A percentile compares a stretch with the other conserved stretches of the same genome.
These are phyloP conservation scores for Termitomyces sp. DNA, from an alignment of 768 basidiomycete genomes.

Conservation along the genomic window DNA sequence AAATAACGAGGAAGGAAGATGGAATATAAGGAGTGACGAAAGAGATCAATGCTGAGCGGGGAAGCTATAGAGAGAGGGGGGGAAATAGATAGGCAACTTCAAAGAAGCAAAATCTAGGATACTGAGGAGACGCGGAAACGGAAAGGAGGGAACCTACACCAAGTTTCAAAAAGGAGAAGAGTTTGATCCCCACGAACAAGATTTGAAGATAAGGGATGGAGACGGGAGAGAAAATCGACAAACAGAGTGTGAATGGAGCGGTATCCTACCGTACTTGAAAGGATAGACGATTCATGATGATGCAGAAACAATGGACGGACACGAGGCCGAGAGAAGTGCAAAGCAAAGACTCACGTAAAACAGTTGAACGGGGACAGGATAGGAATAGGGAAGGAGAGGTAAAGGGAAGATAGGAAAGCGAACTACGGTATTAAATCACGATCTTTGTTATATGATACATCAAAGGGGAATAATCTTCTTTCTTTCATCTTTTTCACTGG, in stretches of 20 bases:
- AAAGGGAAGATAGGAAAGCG: neutral
- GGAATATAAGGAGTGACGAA: neutral
- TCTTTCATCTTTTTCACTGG: neutral
- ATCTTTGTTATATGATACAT: neutral
- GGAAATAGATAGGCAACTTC: neutral
- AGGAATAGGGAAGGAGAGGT: neutral
- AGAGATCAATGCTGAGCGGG: neutral
- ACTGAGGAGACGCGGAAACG: neutral
- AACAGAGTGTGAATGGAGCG: neutral
- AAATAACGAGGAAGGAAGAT: too few relatives aligned
- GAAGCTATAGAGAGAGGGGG: neutral
- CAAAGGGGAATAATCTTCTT: neutral
- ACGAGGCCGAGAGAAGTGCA: neutral
- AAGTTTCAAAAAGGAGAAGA: neutral
- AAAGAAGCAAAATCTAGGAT: neutral
- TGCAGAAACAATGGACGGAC: neutral
- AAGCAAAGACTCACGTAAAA: neutral
- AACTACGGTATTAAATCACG: slow-evolving; percentile 3
- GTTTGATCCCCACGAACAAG: neutral
- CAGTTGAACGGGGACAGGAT: neutral
- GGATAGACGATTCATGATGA: neutral
- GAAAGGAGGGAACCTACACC: neutral
- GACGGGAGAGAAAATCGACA: neutral
- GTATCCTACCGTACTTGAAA: neutral
- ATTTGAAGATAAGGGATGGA: neutral